Base-by-base conservation (phyloP, 208 protist species). In the Novymonas esmeraldas region DNA sequence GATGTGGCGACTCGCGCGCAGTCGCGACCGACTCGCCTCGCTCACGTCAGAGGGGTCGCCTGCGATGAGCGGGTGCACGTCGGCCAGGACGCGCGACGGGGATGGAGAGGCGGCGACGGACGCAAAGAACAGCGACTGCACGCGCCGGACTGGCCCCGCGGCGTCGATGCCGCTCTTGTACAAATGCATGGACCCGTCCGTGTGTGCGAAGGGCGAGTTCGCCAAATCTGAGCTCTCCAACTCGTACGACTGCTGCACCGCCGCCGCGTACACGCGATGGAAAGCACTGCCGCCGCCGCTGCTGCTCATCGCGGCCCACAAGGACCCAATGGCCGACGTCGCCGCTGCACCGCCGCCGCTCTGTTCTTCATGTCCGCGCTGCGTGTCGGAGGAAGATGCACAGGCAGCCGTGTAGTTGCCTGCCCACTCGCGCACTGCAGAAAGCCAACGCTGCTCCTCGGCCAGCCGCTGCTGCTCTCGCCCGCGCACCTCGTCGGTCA, bases 201-300 rank as follows among this genome's bases (percentile, higher is more conserved):
- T 38, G 24, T 36, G 41, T 20, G 77, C 77, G 55, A 87, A 87
- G 6, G 81, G 81, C 3, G 60, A 72, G 46, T 63, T 65, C 2
- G 14, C 39, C 31, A 87, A 26, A 34, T 81, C 72, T 0, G 26
- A 26, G 9, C 29, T 18, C 14, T n/a, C 24, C 38, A 79, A 61
- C 62, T 69, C 66, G 48, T 79, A 73, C 39, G 46, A 46, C 13
- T 70, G 39, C 34, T 58, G 73, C 4, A 79, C 16, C 9, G 46
- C 56, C 6, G 55, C 61, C 20, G 66, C 65, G 49, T 70, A 79
- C 29, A 65, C 29, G 54, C 49, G 54, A 62, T 51, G 60, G 31
- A 69, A 79, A 3, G 66, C 22, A 2, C 26, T 13, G 16, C 45
- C 60, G 2, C 31, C 11, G 1, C 54, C 33, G 1, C 36, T 14